Evolutionary conservation across 768 basidiomycete species (phyloP).

Genomic region (Leccinum truebloodii): DNA sequence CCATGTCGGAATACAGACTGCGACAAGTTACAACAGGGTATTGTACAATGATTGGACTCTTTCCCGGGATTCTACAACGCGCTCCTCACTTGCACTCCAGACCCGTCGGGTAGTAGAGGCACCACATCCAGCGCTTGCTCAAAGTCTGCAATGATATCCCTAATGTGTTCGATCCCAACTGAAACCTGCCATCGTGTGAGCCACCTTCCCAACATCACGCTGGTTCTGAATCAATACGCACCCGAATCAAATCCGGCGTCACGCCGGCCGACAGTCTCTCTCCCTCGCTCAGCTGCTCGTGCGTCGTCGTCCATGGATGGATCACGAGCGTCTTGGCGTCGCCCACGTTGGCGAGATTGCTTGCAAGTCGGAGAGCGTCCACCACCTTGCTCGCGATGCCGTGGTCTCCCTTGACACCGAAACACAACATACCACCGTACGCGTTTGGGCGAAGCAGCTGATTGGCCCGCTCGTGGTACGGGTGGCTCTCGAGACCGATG

Average conservation of each 20-base stretch:
- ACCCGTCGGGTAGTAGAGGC: conserved; percentile 3
- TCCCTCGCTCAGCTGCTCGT: conserved; percentile 51
- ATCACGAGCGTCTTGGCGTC: conserved; percentile 65
- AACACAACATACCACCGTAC: conserved; percentile 76
- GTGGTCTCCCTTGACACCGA: conserved; percentile 67
- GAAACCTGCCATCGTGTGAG: conserved; percentile 33
- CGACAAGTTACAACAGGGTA: not conserved
- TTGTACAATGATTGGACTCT: not conserved
- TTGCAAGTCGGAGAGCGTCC: conserved; percentile 69
- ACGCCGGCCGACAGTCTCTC: conserved; percentile 54
- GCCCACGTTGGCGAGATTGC: conserved; percentile 72
- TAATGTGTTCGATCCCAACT: conserved; percentile 45
- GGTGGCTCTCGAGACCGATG: conserved; percentile 56
- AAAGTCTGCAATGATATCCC: conserved; percentile 52
- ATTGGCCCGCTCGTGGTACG: too few relatives aligned
- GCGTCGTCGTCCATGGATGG: conserved; percentile 59
- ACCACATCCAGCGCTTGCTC: conserved; percentile 37
- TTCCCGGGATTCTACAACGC: conserved; percentile 2
- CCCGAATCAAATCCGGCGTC: conserved; percentile 57
- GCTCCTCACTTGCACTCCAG: not conserved
- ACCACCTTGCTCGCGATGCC: conserved; percentile 59
- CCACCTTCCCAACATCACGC: not conserved
- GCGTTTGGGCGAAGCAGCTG: conserved; percentile 50
- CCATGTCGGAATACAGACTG: too few relatives aligned
- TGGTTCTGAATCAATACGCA: conserved; percentile 28